These are phyloP conservation scores for Saccharomycodes ludwigii DNA, from an alignment of 805 yeast species.

Conservation along the genomic window DNA sequence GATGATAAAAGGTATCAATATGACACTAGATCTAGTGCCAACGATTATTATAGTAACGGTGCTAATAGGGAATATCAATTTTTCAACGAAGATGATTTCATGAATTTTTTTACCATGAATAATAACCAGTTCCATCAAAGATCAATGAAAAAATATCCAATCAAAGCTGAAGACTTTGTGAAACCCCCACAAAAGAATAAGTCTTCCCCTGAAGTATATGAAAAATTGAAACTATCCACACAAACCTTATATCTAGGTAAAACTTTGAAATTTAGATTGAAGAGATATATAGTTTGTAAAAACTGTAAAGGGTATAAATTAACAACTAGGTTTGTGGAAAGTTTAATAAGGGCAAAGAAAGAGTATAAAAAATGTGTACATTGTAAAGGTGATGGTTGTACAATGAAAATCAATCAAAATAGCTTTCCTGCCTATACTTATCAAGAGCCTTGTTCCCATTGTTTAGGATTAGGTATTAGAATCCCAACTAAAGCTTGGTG, in stretches of 20 bases:
- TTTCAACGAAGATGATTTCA: constrained; percentile 67
- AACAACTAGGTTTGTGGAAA: neutral
- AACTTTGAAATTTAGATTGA: constrained; percentile 57
- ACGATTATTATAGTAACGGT: no score
- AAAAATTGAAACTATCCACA: constrained; percentile 51
- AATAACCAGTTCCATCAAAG: no score
- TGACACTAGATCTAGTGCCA: no score
- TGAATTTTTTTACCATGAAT: constrained; percentile 64
- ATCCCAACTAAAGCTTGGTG: constrained; percentile 51
- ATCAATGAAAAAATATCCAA: no score
- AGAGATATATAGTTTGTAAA: constrained; percentile 61
- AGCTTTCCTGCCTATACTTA: neutral
- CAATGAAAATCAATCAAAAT: constrained; percentile 25
- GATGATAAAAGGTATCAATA: constrained; percentile 47
- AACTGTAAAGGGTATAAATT: constrained; percentile 46
- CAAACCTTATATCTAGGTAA: constrained; percentile 76
- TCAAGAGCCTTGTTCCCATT: neutral
- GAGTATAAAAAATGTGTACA: constrained; percentile 32
- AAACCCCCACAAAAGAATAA: no score
- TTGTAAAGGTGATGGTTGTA: constrained; percentile 65
- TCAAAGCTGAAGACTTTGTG: no score
- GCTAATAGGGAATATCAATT: no score
- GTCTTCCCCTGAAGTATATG: constrained; percentile 57
- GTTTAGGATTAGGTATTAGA: constrained; percentile 3
- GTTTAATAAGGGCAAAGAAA: neutral